Evolutionary conservation across 306 rosid genomes (phyloP).

Genomic region (Corylus avellana): DNA sequence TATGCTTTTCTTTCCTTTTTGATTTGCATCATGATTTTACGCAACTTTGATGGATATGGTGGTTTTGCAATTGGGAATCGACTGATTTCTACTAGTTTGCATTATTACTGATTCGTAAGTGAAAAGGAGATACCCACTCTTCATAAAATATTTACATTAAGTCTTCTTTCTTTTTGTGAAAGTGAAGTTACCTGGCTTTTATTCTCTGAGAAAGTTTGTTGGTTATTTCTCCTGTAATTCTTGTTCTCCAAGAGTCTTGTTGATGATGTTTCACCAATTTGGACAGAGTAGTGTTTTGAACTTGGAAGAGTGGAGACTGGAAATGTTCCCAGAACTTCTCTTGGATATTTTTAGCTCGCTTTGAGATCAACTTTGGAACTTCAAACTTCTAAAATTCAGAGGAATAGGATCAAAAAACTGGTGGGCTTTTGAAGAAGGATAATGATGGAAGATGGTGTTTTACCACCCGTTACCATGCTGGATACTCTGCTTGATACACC

Average conservation of each 20-base stretch:
- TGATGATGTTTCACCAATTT: constrained; percentile 30
- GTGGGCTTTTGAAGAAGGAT: constrained; percentile 24
- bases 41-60: constrained; percentile 19
- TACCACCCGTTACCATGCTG: constrained; percentile 55
- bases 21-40: constrained; percentile 14
- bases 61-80: constrained; percentile 15
- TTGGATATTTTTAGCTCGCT: constrained; percentile 6
- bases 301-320: constrained; percentile 23
- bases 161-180: neutral
- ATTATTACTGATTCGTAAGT: constrained; percentile 17
- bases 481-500: constrained; percentile 56
- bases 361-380: constrained; percentile 34
- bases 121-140: constrained; percentile 22
- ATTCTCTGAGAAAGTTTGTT: constrained; percentile 11
- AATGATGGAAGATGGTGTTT: constrained; percentile 65
- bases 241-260: constrained; percentile 5
- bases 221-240: neutral
- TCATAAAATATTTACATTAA: neutral
- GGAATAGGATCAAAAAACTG: constrained; percentile 10
- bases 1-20: neutral
- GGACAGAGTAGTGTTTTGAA: constrained; percentile 31
- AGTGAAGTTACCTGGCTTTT: neutral
- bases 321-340: constrained; percentile 9
- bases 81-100: constrained; percentile 25
- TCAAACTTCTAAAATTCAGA: constrained; percentile 3